Evolutionary conservation across 169 alveolate species (phyloP), one percentile per base, ranked within the genome.

Genomic region (Cryptosporidium bovis): DNA sequence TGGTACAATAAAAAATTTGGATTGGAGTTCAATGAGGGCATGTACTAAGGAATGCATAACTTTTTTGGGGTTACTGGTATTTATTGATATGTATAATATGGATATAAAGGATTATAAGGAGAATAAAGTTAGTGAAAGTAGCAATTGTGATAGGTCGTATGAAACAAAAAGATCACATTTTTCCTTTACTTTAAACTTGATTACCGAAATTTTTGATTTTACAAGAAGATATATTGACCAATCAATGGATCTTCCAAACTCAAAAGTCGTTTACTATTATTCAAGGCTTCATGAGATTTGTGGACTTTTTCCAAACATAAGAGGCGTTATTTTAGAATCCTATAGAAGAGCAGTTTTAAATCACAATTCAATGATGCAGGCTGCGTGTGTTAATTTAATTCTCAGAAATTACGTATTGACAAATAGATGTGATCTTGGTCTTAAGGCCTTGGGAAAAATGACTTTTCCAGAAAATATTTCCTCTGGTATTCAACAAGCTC

Each of bases 401-500:
- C 91, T 96, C 83, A 91, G 98, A 85, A 77, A 62, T 53, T 94
- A 96, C 83, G 94, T 95, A 68, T 84, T 95, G 33, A 92, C 92
- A 60, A 93, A 96, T 66, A 94, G 95, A 90, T 55, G 84, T 84
- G 92, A 94, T 94, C 20, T 87, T 91, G 60, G 89, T 71, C 66
- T 90, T 89, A 67, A 87, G 90, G 65, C 91, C 65, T 13, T 92
- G 82, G 90, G 91, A 91, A 96, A 20, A 83, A 91, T 83, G 71
- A 62, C 51, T 77, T 96, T 94, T 94, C 98, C 95, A 83, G 98
- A 95, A 77, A 93, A 92, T 40, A 93, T 94, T 60, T 95, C 95
- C 7, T 95, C 98, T 7, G 95, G 95, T 68, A 97, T 97, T 51
- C 98, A 97, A 82, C 94, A 95, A 55, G 98, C 99, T 2, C 92